Evolutionary conservation across 495 filamentous ascomycete genomes (phyloP), one percentile per base, ranked within the genome.

Genomic region (Aspergillus coremiiformis): DNA sequence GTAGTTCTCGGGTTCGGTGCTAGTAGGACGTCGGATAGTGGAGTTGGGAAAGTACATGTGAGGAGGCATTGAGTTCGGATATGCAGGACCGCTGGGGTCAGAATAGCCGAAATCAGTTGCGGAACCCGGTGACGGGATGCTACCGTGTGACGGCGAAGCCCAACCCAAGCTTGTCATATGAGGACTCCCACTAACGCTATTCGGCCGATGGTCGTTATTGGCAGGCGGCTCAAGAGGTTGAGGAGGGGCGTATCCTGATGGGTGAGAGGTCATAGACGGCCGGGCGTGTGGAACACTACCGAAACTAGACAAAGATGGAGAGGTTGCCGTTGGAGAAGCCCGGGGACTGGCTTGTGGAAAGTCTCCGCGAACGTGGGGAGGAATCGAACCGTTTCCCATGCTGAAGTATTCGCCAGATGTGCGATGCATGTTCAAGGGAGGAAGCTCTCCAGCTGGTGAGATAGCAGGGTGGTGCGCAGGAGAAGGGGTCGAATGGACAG

Each of bases 151-250:
- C 3, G 87, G 86, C 0, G 85, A 89, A 32, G 82, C 79, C 87
- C 87, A 91, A 10, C 85, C 84, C 14, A 81, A 69, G 51, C 78
- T 85, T 43, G 78, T 74, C 76, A 89, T 82, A 57, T 91, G 86
- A 21, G 86, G 86, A 51, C 85, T 89, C 8, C 84, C 83, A 35
- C 61, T 76, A 5, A 77, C 81, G 58, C 85, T 90, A 56, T 80
- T 84, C 1, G 79, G 76, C 27, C 78, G 76, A 43, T 85, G 83
- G 55, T 91, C 87, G 26, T 80, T 80, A 61, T 89, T 89, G 29
- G 89, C 75, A 39, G 86, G 90, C 20, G 93, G 92, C 64, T 98
- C 93, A 5, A 98, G 78, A 27, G 90, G 87, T 32, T 86, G 83
- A 0, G 93, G 92, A 7, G 88, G 89, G 21, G 80, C 86, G 62